Percentiles rank a stretch among this genome's conserved stretches.
phyloP scores from a whole-genome alignment of 192 early-diverging fungal genomes.

The Phlyctochytrium planicorne region DNA sequence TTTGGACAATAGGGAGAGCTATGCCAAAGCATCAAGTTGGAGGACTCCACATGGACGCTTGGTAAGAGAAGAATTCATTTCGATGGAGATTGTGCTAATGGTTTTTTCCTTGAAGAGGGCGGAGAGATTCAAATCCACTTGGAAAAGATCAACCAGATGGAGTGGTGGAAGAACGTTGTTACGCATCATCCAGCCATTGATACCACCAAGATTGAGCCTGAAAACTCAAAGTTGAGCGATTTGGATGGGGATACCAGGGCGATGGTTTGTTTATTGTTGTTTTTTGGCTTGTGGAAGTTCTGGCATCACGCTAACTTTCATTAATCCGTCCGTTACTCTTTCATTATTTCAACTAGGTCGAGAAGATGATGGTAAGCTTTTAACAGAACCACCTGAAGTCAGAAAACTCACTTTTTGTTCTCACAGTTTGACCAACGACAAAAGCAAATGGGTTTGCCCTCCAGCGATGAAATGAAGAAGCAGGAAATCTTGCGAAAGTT shows the following conservation, averaged over 20 bases:
- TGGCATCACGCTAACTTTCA: background rate
- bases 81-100: background rate
- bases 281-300: background rate
- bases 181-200: conserved; percentile 80
- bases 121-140: conserved; percentile 74
- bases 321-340: background rate
- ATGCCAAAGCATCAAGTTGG: conserved; percentile 64
- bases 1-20: conserved; percentile 65
- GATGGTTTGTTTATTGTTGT: conserved; percentile 75
- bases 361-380: conserved; percentile 86
- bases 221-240: conserved; percentile 84
- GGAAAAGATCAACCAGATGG: conserved; percentile 77
- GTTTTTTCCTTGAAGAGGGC: conserved; percentile 39
- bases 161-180: conserved; percentile 88
- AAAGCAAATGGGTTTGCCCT: conserved; percentile 73
- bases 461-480: conserved; percentile 79
- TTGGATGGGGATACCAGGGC: conserved; percentile 85
- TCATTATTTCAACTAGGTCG: too few relatives aligned
- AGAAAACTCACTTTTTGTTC: conserved; percentile 8
- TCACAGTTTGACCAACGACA: conserved; percentile 84
- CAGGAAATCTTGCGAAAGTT: conserved; percentile 76
- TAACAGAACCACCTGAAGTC: too few relatives aligned
- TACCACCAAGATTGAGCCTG: conserved; percentile 84
- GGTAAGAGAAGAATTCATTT: conserved; percentile 33
- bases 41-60: conserved; percentile 82